Evolutionary conservation across 768 basidiomycete genomes (phyloP).

Genomic region (Rhizopogon vulgaris): DNA sequence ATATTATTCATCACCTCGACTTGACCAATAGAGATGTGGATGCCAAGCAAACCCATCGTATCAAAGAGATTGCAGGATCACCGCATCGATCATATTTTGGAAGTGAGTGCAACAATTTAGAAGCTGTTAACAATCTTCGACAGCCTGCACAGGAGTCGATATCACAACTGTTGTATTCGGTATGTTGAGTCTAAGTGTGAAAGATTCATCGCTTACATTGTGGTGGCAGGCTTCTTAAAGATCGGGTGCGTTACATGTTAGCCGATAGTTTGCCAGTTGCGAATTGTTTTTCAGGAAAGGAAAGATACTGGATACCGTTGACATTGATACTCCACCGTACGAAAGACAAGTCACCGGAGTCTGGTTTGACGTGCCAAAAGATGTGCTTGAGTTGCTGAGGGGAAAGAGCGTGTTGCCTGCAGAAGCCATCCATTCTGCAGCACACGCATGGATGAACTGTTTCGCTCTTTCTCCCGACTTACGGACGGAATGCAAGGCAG

Average conservation of each 20-base stretch:
- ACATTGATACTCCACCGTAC: conserved; percentile 74
- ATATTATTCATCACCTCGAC: not conserved
- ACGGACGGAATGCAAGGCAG: conserved; percentile 77
- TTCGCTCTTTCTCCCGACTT: conserved; percentile 66
- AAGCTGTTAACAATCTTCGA: not conserved
- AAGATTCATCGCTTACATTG: not conserved
- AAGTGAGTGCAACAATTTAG: conserved; percentile 35
- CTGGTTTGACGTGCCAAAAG: conserved; percentile 71
- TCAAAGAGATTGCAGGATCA: conserved; percentile 56
- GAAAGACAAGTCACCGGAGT: conserved; percentile 66
- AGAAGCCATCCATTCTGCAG: conserved; percentile 79
- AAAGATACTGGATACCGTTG: conserved; percentile 68
- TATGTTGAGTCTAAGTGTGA: conserved; percentile 24
- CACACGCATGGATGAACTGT: conserved; percentile 77
- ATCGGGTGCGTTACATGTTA: conserved; percentile 40
- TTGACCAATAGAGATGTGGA: conserved; percentile 56
- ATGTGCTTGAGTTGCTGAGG: conserved; percentile 46
- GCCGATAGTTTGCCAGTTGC: not conserved
- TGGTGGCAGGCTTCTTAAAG: conserved; percentile 66
- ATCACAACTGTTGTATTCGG: conserved; percentile 71
- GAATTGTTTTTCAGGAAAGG: conserved; percentile 36
- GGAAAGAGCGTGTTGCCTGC: conserved; percentile 58
- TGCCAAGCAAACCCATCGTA: conserved; percentile 69
- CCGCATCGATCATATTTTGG: conserved; percentile 64
- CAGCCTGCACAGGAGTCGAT: conserved; percentile 42